These are phyloP conservation scores for Colletotrichum lindemuthianum DNA, from an alignment of 2,329 filamentous ascomycete species.

Conservation along the genomic window DNA sequence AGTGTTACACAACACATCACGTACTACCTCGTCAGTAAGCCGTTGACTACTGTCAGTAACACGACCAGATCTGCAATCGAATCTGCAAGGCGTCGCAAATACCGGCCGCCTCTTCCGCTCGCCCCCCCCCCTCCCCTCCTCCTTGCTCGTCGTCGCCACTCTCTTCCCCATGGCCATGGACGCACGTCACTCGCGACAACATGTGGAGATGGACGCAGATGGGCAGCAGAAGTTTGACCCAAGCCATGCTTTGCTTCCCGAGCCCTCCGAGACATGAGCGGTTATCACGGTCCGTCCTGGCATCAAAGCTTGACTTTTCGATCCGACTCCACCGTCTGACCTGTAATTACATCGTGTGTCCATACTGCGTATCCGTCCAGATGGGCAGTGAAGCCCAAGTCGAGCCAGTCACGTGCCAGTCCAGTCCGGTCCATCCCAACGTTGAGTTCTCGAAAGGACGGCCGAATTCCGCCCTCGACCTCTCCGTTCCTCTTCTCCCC, in stretches of 20 bases:
- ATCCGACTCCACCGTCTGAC: constrained; percentile 15
- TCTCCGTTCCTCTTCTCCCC: neutral
- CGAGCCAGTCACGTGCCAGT: too few relatives aligned
- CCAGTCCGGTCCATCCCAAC: too few relatives aligned
- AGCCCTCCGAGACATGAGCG: constrained; percentile 26
- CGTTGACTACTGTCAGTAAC: neutral
- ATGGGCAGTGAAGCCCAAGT: too few relatives aligned
- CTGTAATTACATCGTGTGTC: neutral
- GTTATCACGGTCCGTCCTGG: constrained; percentile 25
- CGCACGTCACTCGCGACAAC: neutral
- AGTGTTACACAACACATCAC: too few relatives aligned
- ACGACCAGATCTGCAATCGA: constrained; percentile 16
- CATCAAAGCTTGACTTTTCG: constrained; percentile 31
- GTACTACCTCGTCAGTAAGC: too few relatives aligned
- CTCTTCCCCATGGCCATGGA: too few relatives aligned
- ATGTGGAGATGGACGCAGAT: constrained; percentile 12
- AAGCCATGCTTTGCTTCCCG: constrained; percentile 17
- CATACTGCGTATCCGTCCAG: too few relatives aligned
- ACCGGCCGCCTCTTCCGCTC: constrained; percentile 13
- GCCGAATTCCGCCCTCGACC: constrained; percentile 29
- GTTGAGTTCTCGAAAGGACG: neutral
- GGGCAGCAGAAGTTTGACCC: neutral
- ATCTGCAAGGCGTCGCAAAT: constrained; percentile 1
- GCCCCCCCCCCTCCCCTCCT: too few relatives aligned
- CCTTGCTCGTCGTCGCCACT: too few relatives aligned